Base-by-base conservation (phyloP, 1,284 basidiomycete genomes). In the Ganoderma meredithae region DNA sequence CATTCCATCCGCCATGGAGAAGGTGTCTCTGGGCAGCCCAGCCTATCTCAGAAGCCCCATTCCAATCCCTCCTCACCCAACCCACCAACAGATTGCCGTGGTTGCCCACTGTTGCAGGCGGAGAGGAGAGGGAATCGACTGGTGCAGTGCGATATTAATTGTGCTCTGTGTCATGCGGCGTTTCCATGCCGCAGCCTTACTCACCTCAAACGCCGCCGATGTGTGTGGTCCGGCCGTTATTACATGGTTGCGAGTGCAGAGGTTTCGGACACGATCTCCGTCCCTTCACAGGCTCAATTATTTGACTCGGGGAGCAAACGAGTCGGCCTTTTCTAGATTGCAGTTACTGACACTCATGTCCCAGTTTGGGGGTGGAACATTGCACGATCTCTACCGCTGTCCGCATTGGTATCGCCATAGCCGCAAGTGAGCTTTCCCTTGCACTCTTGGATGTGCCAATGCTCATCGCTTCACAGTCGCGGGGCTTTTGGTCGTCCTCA, bases 361-460 rank as follows among this genome's bases (percentile, higher is more conserved):
- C 1, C 60, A 78, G 75, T 1, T 73, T 70, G 39, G 75, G 73
- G 9, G 39, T 64, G 17, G 68, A 73, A 53, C 77, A 64, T 31
- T 78, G 78, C 55, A 71, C 73, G 4, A 43, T 79, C 31, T 72
- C 73, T 17, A 74, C 70, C 1, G 76, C 74, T 4, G 74, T 70
- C 9, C 73, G 78, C 12, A 69, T 77, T 22, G 78, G 75, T 3
- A 77, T 80, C 19, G 78, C 76, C 4, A 74, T 80, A 52, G 76
- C 72, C 6, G 66, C 76, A 17, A 43, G 78, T 79, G 58, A 61
- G 77, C 66, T 31, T 33, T 41, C 36, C 3, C 9, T 36, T 15
- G 25, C n/a, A 5, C 7, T 1, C 5, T 5, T 4, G 15, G n/a
- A 27, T 9, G 8, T 25, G 1, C 43, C 40, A 3, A 19, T 58